Evolutionary conservation across 2,329 filamentous ascomycete genomes (phyloP).

Genomic region (Tolypocladium cylindrosporum): DNA sequence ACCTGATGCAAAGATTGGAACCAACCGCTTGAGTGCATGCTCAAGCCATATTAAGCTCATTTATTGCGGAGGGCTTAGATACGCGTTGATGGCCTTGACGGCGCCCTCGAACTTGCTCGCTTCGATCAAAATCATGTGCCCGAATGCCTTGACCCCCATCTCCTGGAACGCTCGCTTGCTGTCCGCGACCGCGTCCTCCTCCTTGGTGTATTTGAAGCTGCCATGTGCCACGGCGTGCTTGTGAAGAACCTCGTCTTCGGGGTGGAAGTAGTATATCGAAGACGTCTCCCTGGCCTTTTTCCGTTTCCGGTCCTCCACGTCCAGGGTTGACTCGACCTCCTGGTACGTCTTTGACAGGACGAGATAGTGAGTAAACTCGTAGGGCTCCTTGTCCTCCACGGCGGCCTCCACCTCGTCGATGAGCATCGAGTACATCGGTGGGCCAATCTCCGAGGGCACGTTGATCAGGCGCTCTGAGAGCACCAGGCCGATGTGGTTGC

Average conservation of each 20-base stretch:
- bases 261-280: constrained; percentile 82
- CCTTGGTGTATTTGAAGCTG: constrained; percentile 69
- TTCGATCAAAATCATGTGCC: constrained; percentile 81
- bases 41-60: constrained; percentile 4
- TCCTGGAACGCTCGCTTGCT: constrained; percentile 94
- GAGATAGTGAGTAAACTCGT: constrained; percentile 87
- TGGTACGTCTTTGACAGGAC: constrained; percentile 87
- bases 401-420: constrained; percentile 84
- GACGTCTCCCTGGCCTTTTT: constrained; percentile 55
- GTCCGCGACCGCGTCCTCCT: constrained; percentile 74
- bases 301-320: constrained; percentile 47
- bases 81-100: constrained; percentile 66
- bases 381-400: constrained; percentile 82
- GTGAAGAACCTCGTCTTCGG: constrained; percentile 85
- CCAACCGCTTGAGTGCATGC: constrained; percentile 6
- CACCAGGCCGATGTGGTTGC: constrained; percentile 66
- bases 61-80: constrained; percentile 48
- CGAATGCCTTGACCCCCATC: constrained; percentile 74
- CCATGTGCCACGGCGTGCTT: constrained; percentile 62
- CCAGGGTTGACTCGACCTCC: constrained; percentile 74
- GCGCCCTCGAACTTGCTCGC: constrained; percentile 64
- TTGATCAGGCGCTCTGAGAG: constrained; percentile 94
- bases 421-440: constrained; percentile 92
- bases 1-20: constrained; percentile 84
- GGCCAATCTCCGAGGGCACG: constrained; percentile 85